Conservation (phyloP, 805 yeast species). For the Cyberlindnera euphorbiae region DNA sequence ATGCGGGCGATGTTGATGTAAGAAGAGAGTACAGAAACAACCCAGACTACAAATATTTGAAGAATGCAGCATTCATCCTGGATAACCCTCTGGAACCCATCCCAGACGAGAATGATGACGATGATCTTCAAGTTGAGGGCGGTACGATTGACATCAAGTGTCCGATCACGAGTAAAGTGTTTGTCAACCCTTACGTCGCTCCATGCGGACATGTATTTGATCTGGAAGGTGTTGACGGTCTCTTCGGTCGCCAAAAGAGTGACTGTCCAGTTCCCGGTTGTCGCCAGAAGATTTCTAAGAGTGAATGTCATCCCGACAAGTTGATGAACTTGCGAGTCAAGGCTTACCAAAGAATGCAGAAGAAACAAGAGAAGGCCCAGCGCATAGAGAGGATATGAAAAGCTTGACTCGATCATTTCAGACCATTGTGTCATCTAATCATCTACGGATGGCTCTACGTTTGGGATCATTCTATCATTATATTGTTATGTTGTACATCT, state of each 20-base stretch:
- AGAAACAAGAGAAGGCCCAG: slow-evolving; percentile 6
- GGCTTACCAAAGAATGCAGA: slow-evolving; percentile 29
- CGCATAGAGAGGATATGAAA: slow-evolving; percentile 16
- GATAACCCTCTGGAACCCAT: slow-evolving; percentile 58
- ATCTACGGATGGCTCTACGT: too few relatives aligned
- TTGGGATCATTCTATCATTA: too few relatives aligned
- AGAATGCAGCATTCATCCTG: slow-evolving; percentile 43
- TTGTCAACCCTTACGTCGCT: slow-evolving; percentile 56
- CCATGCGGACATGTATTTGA: slow-evolving; percentile 68
- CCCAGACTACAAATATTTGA: slow-evolving; percentile 26
- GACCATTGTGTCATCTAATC: too few relatives aligned
- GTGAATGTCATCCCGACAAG: slow-evolving; percentile 41
- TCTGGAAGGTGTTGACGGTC: slow-evolving; percentile 36
- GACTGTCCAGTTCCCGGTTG: slow-evolving; percentile 58
- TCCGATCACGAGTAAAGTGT: slow-evolving; percentile 54
- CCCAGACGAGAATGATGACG: slow-evolving; percentile 48
- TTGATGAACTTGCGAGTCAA: slow-evolving; percentile 53
- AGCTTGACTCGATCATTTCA: too few relatives aligned
- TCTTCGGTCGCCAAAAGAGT: slow-evolving; percentile 26
- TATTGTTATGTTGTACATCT: too few relatives aligned
- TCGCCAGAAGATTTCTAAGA: slow-evolving; percentile 29
- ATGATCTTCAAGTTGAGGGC: slow-evolving; percentile 63
- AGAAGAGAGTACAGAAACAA: slow-evolving; percentile 2
- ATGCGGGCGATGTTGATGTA: not conserved
- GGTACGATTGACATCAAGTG: slow-evolving; percentile 66